Evolutionary conservation across 2,329 filamentous ascomycete species (phyloP), one percentile per base, ranked within the genome.

Genomic region (Scytalidium lignicola): DNA sequence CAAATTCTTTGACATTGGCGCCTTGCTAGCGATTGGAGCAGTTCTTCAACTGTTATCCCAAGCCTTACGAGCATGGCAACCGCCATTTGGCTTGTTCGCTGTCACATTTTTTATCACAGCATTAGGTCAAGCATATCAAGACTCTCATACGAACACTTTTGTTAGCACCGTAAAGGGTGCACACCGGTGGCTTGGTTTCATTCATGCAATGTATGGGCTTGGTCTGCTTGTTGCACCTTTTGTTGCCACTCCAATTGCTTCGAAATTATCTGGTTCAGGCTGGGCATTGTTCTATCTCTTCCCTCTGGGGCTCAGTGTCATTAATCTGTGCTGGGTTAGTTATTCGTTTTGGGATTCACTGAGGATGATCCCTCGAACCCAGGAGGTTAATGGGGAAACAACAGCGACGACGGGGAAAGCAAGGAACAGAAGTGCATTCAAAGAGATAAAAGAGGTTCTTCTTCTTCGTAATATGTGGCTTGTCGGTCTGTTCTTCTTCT

Each of bases 401-500:
- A 45, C 41, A 3, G 41, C 46, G 4, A 47, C 46, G 4, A 47
- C 51, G 1, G 47, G 54, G 32, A 62, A 62, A 20, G 62, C 63
- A 3, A 51, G 26, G 19, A 68, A 63, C 41, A 64, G 63, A 41
- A 61, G 58, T 17, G 74, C 74, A 0, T 58, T 69, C 4, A 52
- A 55, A 0, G 65, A 78, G 42, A 71, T 81, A 44, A 71, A 70
- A 28, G 63, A 65, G 7, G 70, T 76, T 0, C 52, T 81, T 0
- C 65, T 59, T 13, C 70, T 63, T 1, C 74, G 67, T 15, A 70
- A 69, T 3, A 66, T 85, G 3, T 85, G 80, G 77, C 60, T 82
- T 0, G 59, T 85, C 2, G 80, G 79, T 44, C 47, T 82, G 2
- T 85, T 82, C 62, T 85, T 79, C 65, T 85, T 85, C 65, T 83